phyloP scores from a whole-genome alignment of 1,139 yeast species.

The Pichia sp. region DNA sequence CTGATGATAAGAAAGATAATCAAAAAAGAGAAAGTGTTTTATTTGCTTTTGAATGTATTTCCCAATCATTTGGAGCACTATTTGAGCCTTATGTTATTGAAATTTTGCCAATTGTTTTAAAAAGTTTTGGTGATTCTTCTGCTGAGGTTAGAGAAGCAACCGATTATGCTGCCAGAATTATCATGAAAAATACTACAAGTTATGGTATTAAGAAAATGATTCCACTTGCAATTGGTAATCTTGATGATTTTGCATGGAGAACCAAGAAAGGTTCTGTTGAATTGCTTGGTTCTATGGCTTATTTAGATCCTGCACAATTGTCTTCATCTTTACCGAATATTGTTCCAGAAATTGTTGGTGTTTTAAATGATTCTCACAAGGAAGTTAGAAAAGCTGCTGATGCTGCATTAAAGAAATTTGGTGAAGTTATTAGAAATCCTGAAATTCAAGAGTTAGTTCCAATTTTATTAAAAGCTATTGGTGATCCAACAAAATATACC shows the following conservation, averaged over 20 bases:
- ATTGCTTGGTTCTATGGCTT: conserved; percentile 94
- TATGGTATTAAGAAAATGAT: conserved; percentile 87
- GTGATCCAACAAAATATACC: conserved; percentile 88
- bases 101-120: conserved; percentile 71
- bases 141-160: conserved; percentile 89
- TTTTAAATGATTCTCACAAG: conserved; percentile 88
- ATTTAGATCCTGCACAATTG: conserved; percentile 88
- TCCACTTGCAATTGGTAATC: conserved; percentile 80
- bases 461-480: conserved; percentile 82
- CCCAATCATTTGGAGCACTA: conserved; percentile 62
- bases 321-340: conserved; percentile 83
- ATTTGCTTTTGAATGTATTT: conserved; percentile 77
- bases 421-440: conserved; percentile 95
- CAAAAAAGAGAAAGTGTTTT: conserved; percentile 83
- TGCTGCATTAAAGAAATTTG: conserved; percentile 79
- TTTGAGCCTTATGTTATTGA: conserved; percentile 95
- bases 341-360: conserved; percentile 95
- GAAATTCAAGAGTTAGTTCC: conserved; percentile 92
- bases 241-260: conserved; percentile 93
- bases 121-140: conserved; percentile 75
- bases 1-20: conserved; percentile 78
- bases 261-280: conserved; percentile 96
- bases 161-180: conserved; percentile 74
- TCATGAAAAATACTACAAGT: conserved; percentile 89
- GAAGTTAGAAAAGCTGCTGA: conserved; percentile 96